Evolutionary conservation across 1,284 basidiomycete species (phyloP), one percentile per base, ranked within the genome.

Genomic region (Ganoderma resinaceum): DNA sequence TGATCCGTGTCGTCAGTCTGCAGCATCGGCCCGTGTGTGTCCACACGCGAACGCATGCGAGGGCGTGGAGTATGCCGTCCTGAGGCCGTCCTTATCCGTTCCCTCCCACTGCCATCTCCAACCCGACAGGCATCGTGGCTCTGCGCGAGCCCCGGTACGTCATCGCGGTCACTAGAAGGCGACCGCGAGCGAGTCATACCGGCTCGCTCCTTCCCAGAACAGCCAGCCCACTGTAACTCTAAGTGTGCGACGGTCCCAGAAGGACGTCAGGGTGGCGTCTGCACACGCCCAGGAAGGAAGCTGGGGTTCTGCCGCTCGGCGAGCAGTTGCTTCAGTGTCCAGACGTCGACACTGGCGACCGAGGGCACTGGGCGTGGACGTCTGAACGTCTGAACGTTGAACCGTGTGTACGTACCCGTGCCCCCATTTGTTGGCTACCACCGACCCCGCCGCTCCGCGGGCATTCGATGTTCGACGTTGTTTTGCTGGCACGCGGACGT

Each of bases 231-330:
- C 43, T 46, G 43, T 38, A 37, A 38, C 37, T 29, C 37, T 40
- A 38, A 38, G 23, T 6, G 12, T 35, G 23, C 35, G 23, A 16
- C 58, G 58, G 58, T 60, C 58, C 37, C 58, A 60, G 37, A 38
- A 38, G 58, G 58, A 60, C 58, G 35, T 60, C 58, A 40, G n/a
- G 37, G 58, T 38, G 58, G 58, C 58, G 58, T 60, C 58, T 40
- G 52, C 52, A 60, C 52, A 60, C 37, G 58, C 4, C 35, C 8
- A 29, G 23, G 58, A 40, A 59, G 55, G 55, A 20, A 20, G 12
- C 46, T 9, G 23, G 8, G 9, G n/a, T 38, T 26, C 58, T 38
- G 37, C 37, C 58, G 35, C 58, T 26, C 58, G 58, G 14, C 29
- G 23, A 60, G 35, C 37, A n/a, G n/a, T n/a, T 40, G n/a, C n/a